Conservation (phyloP, 2,329 filamentous ascomycete genomes). For the Fusarium equiseti region DNA sequence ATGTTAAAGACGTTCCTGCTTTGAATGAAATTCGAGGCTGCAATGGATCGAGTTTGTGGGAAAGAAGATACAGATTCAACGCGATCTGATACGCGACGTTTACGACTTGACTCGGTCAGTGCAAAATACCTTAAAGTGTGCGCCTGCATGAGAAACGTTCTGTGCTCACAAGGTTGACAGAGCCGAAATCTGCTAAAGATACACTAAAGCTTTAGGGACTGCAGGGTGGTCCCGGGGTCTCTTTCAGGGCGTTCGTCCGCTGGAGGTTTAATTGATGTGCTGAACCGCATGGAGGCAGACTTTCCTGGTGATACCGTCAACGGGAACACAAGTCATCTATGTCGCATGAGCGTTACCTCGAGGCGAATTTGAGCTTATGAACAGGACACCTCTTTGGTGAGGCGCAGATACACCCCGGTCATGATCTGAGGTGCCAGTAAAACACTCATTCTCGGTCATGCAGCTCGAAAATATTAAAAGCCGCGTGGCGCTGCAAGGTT, state of each 20-base stretch:
- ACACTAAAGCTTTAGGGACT: conserved; percentile 37
- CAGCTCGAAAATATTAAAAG: conserved; percentile 33
- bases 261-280: conserved; percentile 13
- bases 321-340: conserved; percentile 3
- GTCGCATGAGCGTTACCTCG: conserved; percentile 21
- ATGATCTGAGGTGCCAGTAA: conserved; percentile 21
- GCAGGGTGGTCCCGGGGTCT: conserved; percentile 10
- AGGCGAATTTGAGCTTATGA: not conserved
- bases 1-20: not conserved
- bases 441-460: conserved; percentile 14
- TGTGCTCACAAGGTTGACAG: conserved; percentile 1
- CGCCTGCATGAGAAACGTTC: conserved; percentile 11
- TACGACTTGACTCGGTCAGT: conserved; percentile 15
- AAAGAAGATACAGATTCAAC: conserved; percentile 10
- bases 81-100: conserved; percentile 40
- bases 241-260: conserved; percentile 26
- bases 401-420: not conserved
- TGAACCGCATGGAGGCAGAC: not conserved
- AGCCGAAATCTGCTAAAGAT: conserved; percentile 32
- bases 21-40: conserved; percentile 10
- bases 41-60: conserved; percentile 21
- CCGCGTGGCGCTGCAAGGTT: conserved; percentile 47
- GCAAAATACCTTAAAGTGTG: conserved; percentile 29
- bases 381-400: not conserved
- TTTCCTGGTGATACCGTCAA: not conserved